These are phyloP conservation scores for Neonothopanus nambi DNA, from an alignment of 1,284 basidiomycete genomes.

Conservation along the genomic window DNA sequence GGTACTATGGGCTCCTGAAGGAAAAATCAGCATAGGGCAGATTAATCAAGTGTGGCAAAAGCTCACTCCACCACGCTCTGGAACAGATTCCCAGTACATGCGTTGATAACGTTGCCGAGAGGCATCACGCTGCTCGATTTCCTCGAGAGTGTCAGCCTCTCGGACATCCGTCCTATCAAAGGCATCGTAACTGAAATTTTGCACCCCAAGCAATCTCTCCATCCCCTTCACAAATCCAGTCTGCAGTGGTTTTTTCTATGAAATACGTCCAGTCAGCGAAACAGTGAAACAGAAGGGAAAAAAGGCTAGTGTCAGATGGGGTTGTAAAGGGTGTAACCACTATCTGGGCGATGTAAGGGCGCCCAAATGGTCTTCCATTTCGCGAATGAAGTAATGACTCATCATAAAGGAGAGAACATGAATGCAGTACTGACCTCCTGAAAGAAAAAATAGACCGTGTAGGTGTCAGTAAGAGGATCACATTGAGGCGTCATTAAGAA, in stretches of 20 bases:
- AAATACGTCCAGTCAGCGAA: constrained; percentile 13
- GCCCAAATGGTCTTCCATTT: constrained; percentile 54
- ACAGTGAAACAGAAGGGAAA: constrained; percentile 11
- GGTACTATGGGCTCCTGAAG: constrained; percentile 60
- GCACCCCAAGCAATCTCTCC: constrained; percentile 62
- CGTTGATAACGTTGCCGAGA: constrained; percentile 67
- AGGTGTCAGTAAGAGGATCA: constrained; percentile 17
- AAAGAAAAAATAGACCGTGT: constrained; percentile 11
- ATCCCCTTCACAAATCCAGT: constrained; percentile 70
- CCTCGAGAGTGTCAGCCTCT: constrained; percentile 61
- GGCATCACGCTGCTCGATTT: constrained; percentile 54
- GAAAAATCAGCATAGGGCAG: constrained; percentile 5
- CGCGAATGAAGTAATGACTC: constrained; percentile 67
- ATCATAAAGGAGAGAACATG: constrained; percentile 34
- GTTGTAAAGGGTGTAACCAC: constrained; percentile 64
- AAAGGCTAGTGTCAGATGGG: constrained; percentile 53
- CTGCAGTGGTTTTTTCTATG: constrained; percentile 58
- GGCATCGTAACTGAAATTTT: constrained; percentile 17
- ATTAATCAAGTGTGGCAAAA: background rate
- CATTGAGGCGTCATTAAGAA: constrained; percentile 14
- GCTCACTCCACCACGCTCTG: constrained; percentile 62
- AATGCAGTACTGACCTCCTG: constrained; percentile 55
- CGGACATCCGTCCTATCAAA: constrained; percentile 40
- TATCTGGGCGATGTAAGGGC: constrained; percentile 57
- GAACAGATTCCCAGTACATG: constrained; percentile 72